Base-by-base conservation (phyloP, 2,329 filamentous ascomycete genomes). In the Colletotrichum euphorbiae region DNA sequence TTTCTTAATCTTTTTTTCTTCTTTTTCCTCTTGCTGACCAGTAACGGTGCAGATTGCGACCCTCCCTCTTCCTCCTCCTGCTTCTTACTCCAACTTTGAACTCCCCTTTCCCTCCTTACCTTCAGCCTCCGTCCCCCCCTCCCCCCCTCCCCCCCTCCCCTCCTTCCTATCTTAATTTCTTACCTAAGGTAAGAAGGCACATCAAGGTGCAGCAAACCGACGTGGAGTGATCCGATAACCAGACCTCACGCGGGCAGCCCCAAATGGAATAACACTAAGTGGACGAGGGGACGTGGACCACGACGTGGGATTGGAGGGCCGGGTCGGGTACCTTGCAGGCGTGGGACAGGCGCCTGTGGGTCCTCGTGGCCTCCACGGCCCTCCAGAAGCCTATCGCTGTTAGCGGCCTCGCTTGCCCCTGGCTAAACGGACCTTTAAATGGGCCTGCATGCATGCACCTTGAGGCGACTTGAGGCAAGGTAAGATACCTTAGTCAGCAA, bases 311-410 rank as follows among this genome's bases (percentile, higher is more conserved):
- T 64, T 63, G 66, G 55, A 69, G 66, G 66, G 66, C 55, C 66
- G 62, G 62, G 66, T 69, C 66, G 62, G 62, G 66, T 69, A 69
- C 66, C 62, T 69, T 67, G 66, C 66, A 69, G 55, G 19, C 38
- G 28, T 28, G 28, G 21, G 17, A 28, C 42, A 11, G 17, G 56
- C 28, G 60, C n/a, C 40, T 24, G 61, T 54, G 62, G 61, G 54
- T 38, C 60, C 61, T 68, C 46, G 17, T 66, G 46, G 65, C 38
- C 52, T 46, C 62, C 62, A 66, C n/a, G 28, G 45, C 50, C 51
- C 60, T 51, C 63, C 63, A 67, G 63, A 63, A 67, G 65, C 54
- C 65, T 68, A 68, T 66, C 40, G 61, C 45, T 60, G 54, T 38
- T 68, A 66, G 65, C 42, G 54, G 40, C 48, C 54, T 64, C 38